Evolutionary conservation across 148 eudicot species (phyloP).

Genomic region (Hydrangea macrophylla): DNA sequence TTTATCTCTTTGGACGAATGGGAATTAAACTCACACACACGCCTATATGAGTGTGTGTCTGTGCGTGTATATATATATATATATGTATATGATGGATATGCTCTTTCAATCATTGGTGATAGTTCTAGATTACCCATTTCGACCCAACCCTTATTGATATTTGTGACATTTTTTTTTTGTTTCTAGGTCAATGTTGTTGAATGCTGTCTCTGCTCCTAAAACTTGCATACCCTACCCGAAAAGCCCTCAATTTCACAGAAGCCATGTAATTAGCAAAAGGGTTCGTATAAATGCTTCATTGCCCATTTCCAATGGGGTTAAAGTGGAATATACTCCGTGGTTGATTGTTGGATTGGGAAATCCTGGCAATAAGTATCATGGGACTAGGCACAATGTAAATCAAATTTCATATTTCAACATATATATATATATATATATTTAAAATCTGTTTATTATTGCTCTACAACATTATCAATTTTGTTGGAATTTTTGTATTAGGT

Average conservation of each 20-base stretch:
- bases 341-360: conserved; percentile 90
- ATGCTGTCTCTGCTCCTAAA: conserved; percentile 43
- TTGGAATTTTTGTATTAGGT: conserved; percentile 45
- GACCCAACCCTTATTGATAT: not conserved
- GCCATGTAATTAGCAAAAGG: conserved; percentile 22
- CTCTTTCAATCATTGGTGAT: not conserved
- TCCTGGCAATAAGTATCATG: conserved; percentile 89
- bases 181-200: conserved; percentile 53
- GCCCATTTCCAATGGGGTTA: conserved; percentile 35
- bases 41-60: not conserved
- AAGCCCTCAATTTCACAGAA: conserved; percentile 26
- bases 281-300: conserved; percentile 49
- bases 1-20: not conserved
- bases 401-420: not conserved
- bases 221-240: conserved; percentile 36
- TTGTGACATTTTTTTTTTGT: not conserved
- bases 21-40: not conserved
- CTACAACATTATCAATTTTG: not conserved
- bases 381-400: conserved; percentile 87
- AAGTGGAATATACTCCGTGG: conserved; percentile 94
- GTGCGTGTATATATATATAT: no score
- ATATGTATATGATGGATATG: not conserved
- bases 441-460: not conserved
- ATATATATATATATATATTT: not conserved
- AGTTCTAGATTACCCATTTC: not conserved